Conservation (phyloP, 2,329 filamentous ascomycete species). For the Ophiostoma tasmaniense region DNA sequence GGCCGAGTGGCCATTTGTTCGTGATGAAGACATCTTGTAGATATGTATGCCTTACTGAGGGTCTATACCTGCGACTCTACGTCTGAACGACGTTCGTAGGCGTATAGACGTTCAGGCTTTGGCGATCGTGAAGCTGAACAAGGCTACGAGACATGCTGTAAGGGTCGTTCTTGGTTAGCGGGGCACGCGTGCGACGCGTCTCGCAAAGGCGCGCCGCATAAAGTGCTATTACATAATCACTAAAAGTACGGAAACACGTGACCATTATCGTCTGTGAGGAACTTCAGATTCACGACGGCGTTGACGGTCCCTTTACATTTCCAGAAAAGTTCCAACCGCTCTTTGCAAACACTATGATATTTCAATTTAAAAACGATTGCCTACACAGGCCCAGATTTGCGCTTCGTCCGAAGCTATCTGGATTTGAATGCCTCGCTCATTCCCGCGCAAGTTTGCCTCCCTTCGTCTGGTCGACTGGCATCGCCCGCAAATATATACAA, state of each 20-base stretch:
- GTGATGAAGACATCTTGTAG: conserved; percentile 29
- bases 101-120: not conserved
- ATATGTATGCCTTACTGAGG: not conserved
- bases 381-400: not conserved
- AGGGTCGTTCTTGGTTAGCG: conserved; percentile 7
- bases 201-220: not conserved
- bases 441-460: not conserved
- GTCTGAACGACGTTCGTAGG: not conserved
- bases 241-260: not conserved
- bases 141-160: conserved; percentile 3
- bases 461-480: not conserved
- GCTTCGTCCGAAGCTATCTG: not conserved
- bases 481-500: not conserved
- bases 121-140: conserved; percentile 4
- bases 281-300: not conserved
- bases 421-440: conserved; percentile 5
- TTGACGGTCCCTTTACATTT: not conserved
- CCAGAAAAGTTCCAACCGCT: not conserved
- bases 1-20: conserved; percentile 33
- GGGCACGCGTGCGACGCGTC: conserved; percentile 17
- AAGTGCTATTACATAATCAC: not conserved
- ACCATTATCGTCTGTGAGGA: not conserved
- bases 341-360: not conserved
- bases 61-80: not conserved
- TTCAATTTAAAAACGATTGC: not conserved